Conservation (phyloP, 129 eudicot species). For the Helichrysum umbraculigerum region DNA sequence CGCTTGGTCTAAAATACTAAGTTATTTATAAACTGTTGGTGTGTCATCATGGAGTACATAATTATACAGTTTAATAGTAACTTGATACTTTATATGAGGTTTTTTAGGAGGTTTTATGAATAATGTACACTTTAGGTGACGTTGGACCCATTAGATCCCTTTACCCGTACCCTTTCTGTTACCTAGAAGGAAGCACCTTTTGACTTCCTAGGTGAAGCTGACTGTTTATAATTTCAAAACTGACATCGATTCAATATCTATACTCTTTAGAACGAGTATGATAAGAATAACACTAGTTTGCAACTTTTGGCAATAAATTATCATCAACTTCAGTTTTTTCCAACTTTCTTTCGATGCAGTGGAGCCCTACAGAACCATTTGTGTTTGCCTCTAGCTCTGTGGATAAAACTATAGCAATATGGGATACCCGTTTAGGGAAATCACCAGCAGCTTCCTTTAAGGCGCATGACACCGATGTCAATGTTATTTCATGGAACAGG, state of each 20-base stretch:
- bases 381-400: slow-evolving; percentile 95
- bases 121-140: no score
- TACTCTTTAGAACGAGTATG: neutral
- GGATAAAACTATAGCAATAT: slow-evolving; percentile 81
- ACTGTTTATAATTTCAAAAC: neutral
- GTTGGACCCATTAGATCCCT: no score
- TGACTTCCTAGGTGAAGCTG: slow-evolving; percentile 10
- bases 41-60: neutral
- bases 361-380: slow-evolving; percentile 88
- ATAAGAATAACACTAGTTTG: neutral
- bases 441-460: slow-evolving; percentile 68
- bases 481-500: slow-evolving; percentile 99
- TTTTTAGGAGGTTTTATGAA: neutral
- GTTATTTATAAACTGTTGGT: no score
- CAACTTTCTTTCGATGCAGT: slow-evolving; percentile 48
- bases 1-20: neutral
- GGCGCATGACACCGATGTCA: slow-evolving; percentile 92
- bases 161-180: no score
- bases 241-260: neutral
- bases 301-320: no score
- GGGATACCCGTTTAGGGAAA: slow-evolving; percentile 85
- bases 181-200: neutral
- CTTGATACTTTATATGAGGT: neutral
- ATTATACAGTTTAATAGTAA: neutral
- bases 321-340: no score